Base-by-base conservation (phyloP, 371 early-diverging fungal species). In the Neoconidiobolus thromboides region DNA sequence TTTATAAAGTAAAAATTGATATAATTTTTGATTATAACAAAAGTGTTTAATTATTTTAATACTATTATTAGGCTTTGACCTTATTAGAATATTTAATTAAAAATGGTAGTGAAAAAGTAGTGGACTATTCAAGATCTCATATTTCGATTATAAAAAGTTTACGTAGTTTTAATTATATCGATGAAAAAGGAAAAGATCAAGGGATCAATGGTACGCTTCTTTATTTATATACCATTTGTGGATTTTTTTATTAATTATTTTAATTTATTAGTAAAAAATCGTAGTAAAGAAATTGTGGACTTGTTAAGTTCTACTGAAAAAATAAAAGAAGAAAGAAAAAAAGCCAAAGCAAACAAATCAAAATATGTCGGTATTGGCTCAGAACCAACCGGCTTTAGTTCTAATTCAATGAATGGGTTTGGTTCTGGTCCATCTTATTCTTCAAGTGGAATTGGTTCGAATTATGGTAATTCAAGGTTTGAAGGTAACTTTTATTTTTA, bases 151-250 rank as follows among this genome's bases (percentile, higher is more conserved):
- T 95, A 60, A 91, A 88, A 62, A 80, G 83, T 48, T 76, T 93
- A 64, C 72, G 79, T 55, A 91, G 78, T 72, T 91, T 86, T 61
- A 75, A 84, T 56, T 86, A 73, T 55, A 76, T 91, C 15, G 96
- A 95, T 63, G 89, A 89, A 39, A 89, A 91, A 64, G 87, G 86
- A 64, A 95, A 93, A 68, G 97, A 96, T 67, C 90, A 95, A 73
- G 97, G 97, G 0, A 80, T 96, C 59, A 95, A 95, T 64, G 86
- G 88, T 90, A 77, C 49, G 69, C 36, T 12, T 48, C 14, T 37
- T 57, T 52, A 43, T 44, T 43, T 41, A 44, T 26, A 15, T 26
- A 26, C 0, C 26, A 0, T 26, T 26, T 26, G 26, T 26, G 26
- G 26, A 26, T 26, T 26, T 26, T 26, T 26, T 7, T 54, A 15